Evolutionary conservation across 169 alveolate species (phyloP).

Genomic region (Perkinsus olseni): DNA sequence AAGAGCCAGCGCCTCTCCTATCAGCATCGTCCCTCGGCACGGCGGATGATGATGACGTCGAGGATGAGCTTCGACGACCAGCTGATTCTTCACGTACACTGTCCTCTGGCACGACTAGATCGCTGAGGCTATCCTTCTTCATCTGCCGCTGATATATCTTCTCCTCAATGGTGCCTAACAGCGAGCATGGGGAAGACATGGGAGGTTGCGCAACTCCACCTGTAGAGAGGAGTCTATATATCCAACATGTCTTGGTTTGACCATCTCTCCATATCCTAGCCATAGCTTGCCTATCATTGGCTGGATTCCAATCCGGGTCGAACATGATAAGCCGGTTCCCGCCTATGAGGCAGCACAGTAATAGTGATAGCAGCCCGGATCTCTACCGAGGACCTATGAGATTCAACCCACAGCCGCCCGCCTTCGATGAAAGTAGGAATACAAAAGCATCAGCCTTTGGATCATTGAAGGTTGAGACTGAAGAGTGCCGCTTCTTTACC

Average conservation of each 20-base stretch:
- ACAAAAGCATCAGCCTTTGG: slow-evolving; percentile 68
- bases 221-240: slow-evolving; percentile 89
- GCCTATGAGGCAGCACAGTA: not conserved
- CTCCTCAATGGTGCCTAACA: slow-evolving; percentile 88
- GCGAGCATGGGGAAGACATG: not conserved
- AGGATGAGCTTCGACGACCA: not conserved
- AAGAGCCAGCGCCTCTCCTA: not conserved
- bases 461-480: slow-evolving; percentile 56
- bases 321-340: slow-evolving; percentile 90
- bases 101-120: slow-evolving; percentile 49
- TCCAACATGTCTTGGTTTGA: slow-evolving; percentile 85
- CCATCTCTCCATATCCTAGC: slow-evolving; percentile 98
- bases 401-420: slow-evolving; percentile 98
- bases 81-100: not conserved
- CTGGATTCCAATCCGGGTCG: slow-evolving; percentile 99
- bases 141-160: slow-evolving; percentile 75
- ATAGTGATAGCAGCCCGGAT: no score
- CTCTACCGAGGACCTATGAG: slow-evolving; percentile 64
- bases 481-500: not conserved
- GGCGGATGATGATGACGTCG: not conserved
- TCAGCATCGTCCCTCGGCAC: not conserved
- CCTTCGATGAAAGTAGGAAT: slow-evolving; percentile 87
- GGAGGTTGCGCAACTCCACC: slow-evolving; percentile 24
- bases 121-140: slow-evolving; percentile 40
- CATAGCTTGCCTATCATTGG: slow-evolving; percentile 92